Evolutionary conservation across 2,329 filamentous ascomycete genomes (phyloP), one percentile per base, ranked within the genome.

Genomic region (Microthyrium microscopicum): DNA sequence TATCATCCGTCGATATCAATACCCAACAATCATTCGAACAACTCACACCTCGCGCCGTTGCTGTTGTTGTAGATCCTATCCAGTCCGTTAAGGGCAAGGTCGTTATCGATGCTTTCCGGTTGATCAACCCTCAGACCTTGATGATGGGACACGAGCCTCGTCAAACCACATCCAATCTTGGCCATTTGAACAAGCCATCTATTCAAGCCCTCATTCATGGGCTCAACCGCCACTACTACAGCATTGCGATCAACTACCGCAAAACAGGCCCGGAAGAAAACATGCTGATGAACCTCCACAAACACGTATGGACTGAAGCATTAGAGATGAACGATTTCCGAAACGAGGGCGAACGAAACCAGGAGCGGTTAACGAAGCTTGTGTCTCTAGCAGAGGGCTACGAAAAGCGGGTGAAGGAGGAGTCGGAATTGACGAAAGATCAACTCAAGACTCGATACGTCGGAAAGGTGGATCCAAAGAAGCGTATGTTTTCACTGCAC

Each of bases 21-120:
- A 98, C 89, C 20, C 89, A 98, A 55, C 89, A 98, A 60, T 94
- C 85, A n/a, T 98, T 98, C 58, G 89, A 98, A 62, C 89, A 95
- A 61, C 73, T 98, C 39, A 98, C 84, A 5, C 84, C 89, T 22
- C 83, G 89, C 52, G 87, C 89, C 44, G 89, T 98, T 42, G 89
- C 89, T 45, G 89, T 98, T 32, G 89, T 98, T 47, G 84, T 98
- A 49, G 89, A 98, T 51, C 89, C 89, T 26, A 95, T 98, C 50
- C 89, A 98, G 60, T 95, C 89, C 40, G 89, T 98, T 53, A 98
- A 98, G 66, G 89, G 89, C 59, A 98, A 98, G 59, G 89, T 98
- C 47, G 89, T 98, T 47, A 98, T 98, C 46, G 89, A 98, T 54
- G 89, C 89, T 36, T 98, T 98, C 73, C 83, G 89, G 44, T 73